These are phyloP conservation scores for Blastocystis sp. DNA, from an alignment of 352 stramenopile species.

Conservation along the genomic window DNA sequence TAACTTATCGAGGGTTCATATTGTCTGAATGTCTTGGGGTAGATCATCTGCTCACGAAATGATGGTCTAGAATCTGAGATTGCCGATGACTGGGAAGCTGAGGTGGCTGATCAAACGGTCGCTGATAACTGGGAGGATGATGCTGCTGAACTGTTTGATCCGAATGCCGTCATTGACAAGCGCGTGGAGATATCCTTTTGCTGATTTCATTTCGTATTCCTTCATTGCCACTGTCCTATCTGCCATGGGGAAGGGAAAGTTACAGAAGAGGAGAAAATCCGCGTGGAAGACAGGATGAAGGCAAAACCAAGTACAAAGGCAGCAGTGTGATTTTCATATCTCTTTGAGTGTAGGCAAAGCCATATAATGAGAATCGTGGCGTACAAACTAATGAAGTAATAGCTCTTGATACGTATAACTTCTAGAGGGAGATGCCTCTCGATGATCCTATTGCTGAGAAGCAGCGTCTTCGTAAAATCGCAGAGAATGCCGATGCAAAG, in stretches of 20 bases:
- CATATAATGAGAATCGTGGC: slow-evolving; percentile 37
- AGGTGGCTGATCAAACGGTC: slow-evolving; percentile 2
- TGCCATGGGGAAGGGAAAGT: slow-evolving; percentile 61
- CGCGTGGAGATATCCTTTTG: slow-evolving; percentile 57
- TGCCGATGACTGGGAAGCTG: slow-evolving; percentile 61
- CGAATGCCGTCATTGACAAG: slow-evolving; percentile 44
- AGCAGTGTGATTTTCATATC: background rate
- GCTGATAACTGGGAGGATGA: slow-evolving; percentile 55
- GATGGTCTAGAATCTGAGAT: slow-evolving; percentile 8
- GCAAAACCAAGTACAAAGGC: background rate
- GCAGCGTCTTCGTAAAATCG: slow-evolving; percentile 43
- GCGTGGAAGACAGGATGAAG: slow-evolving; percentile 61
- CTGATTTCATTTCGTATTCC: background rate
- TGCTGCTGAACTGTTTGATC: slow-evolving; percentile 21
- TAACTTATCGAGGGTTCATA: background rate
- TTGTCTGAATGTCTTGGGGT: slow-evolving; percentile 46
- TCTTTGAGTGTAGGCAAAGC: background rate
- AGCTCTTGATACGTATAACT: background rate
- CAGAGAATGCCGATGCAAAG: slow-evolving; percentile 56
- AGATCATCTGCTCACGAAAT: background rate
- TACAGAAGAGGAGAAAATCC: slow-evolving; percentile 45
- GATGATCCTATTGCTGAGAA: slow-evolving; percentile 62
- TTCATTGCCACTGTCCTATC: slow-evolving; percentile 55
- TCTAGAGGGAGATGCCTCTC: slow-evolving; percentile 13
- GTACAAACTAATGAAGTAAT: background rate